Evolutionary conservation across 352 stramenopile species (phyloP).

Genomic region (Phytophthora pseudosyringae): DNA sequence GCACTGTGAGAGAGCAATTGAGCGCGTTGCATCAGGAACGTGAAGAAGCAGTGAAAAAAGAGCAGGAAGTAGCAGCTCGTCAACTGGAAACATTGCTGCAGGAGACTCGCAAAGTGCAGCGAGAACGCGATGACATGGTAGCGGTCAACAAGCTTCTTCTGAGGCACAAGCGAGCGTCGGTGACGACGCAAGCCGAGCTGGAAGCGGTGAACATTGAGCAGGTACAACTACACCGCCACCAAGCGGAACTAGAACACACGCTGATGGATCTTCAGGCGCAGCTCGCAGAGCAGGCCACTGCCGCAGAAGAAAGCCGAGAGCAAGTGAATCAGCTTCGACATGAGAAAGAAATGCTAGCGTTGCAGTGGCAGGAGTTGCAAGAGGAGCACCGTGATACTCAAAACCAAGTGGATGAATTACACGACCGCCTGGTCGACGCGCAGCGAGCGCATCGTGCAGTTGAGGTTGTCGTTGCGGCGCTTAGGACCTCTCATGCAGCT

Average conservation of each 20-base stretch:
- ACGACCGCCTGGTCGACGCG: constrained; percentile 54
- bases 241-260: constrained; percentile 30
- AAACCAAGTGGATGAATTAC: constrained; percentile 62
- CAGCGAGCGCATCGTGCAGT: constrained; percentile 42
- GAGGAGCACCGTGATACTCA: constrained; percentile 56
- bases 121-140: constrained; percentile 47
- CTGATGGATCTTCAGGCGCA: constrained; percentile 33
- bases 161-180: constrained; percentile 38
- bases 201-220: constrained; percentile 31
- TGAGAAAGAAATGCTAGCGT: constrained; percentile 46
- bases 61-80: constrained; percentile 29
- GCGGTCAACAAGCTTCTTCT: constrained; percentile 46
- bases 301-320: constrained; percentile 23
- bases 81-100: constrained; percentile 35
- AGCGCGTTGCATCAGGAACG: constrained; percentile 20
- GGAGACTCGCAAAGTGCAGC: constrained; percentile 37
- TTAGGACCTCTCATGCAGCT: constrained; percentile 30
- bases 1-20: constrained; percentile 28
- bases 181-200: constrained; percentile 25
- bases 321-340: constrained; percentile 46
- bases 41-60: constrained; percentile 15
- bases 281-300: constrained; percentile 34
- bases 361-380: constrained; percentile 56
- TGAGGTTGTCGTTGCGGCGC: constrained; percentile 28
- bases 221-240: constrained; percentile 28